Conservation (phyloP, 2,329 filamentous ascomycete genomes). For the Fusarium siculi region DNA sequence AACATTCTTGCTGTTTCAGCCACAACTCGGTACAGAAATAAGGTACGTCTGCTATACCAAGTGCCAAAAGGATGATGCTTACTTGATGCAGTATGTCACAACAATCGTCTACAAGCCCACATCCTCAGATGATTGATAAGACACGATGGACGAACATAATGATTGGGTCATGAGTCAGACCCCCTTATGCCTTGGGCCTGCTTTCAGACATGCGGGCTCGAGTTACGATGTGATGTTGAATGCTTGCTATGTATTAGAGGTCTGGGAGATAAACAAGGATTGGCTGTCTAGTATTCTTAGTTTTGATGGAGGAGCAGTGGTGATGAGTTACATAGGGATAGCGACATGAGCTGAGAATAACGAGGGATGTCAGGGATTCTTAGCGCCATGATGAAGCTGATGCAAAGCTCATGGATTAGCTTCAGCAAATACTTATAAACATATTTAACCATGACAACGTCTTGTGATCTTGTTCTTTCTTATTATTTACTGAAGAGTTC, state of each 20-base stretch:
- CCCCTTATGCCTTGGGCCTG: neutral
- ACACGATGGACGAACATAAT: neutral
- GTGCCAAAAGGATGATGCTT: constrained; percentile 5
- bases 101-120: constrained; percentile 98
- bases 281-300: neutral
- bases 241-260: constrained; percentile 7
- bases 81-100: constrained; percentile 80
- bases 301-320: neutral
- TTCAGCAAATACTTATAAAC: constrained; percentile 5
- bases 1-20: constrained; percentile 94
- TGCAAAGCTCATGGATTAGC: neutral
- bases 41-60: constrained; percentile 65
- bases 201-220: neutral
- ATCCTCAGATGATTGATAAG: constrained; percentile 60
- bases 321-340: neutral
- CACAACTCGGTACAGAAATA: constrained; percentile 96
- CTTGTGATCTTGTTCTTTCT: neutral
- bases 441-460: neutral
- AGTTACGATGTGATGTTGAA: constrained; percentile 25
- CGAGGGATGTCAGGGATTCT: neutral
- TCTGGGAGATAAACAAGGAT: neutral
- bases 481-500: constrained; percentile 11
- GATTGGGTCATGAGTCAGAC: neutral
- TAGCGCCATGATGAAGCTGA: neutral
- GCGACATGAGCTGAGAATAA: neutral